Evolutionary conservation across 805 yeast species (phyloP), one percentile per base, ranked within the genome.

Genomic region (Ogataea parapolymorpha): DNA sequence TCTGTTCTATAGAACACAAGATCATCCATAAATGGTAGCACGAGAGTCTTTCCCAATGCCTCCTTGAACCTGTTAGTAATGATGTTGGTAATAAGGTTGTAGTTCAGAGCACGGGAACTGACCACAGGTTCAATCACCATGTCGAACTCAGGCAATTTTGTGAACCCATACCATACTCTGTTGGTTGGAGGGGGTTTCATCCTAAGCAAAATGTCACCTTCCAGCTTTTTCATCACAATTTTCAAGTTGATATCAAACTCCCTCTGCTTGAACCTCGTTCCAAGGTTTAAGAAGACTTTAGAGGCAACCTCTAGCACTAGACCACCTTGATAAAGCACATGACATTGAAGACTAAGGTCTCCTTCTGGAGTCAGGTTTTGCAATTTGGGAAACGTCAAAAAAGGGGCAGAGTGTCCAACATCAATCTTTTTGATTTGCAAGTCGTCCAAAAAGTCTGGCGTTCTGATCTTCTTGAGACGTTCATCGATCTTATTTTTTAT

Each of bases 141-240:
- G 41, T 80, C 83, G 56, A 91, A 62, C 7, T 72, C 68, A 0
- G 99, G 99, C 74, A 82, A 86, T 9, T 74, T 63, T 46, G 79
- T 85, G 60, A 89, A 93, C 2, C 86, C 77, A 57, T 88, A 93
- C 99, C 99, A 93, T 1, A 93, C 55, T 54, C 99, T 74, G 39
- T 79, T 80, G 2, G 95, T 81, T 7, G 99, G 98, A 2, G 96
- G 95, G 1, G 95, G 87, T 57, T 93, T 93, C 25, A 91, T 58
- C 29, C 75, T 67, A 15, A 90, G 54, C 0, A 85, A 56, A 42
- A 91, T 49, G 1, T 85, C 84, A 0, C 99, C 99, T 37, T 81
- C 79, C 4, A 93, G 51, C 51, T 72, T 77, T 41, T 76, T 75
- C 35, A 91, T 63, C 1, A 82, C 80, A 1, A 90, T 78, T 13